Base-by-base conservation (phyloP, 108 stramenopile species). In the Nitzschia inconspicua region DNA sequence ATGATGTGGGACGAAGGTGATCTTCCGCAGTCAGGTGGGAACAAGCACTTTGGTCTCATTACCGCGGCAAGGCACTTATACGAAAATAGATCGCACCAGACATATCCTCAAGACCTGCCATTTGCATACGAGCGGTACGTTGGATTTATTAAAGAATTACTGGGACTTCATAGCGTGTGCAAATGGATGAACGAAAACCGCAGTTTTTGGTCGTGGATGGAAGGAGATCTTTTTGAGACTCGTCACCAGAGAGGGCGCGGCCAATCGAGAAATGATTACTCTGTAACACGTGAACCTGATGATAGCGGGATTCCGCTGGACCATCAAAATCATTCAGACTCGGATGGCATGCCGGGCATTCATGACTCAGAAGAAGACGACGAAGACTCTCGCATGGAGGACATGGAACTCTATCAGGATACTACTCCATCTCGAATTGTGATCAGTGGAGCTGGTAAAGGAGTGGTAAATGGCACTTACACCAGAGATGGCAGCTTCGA, bases 401-500 rank as follows among this genome's bases (percentile, higher is more conserved):
- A 68, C 3, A 49, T 55, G 43, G 63, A 72, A 5, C 47, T 26
- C n/a, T 47, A 53, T 18, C 10, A 37, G 37, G 48, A 48, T 50
- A 66, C 24, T 64, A 55, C 29, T 44, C 64, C 27, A 53, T 53
- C 31, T 31, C 48, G 26, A 19, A 29, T 91, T 25, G 44, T 65
- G 26, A 80, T 95, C 14, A 58, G 78, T 42, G 77, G 82, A 30
- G 93, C 91, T 24, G 95, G 95, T 5, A 61, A 77, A 16, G 46
- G 63, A 1, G 85, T 63, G 23, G 83, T 89, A 19, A 90, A 92
- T 73, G 95, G 95, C 3, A 55, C 59, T 0, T 95, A 93, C 63
- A 59, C 50, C 10, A 75, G 73, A 66, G 73, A 76, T 16, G 89
- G 88, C 10, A 58, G 61, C 13, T 85, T 77, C 47, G 80, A 88